A percentile compares a stretch with the other conserved stretches of the same genome.
These are phyloP conservation scores for Kluyveromyces aestuarii DNA, from an alignment of 805 yeast genomes.

Conservation along the genomic window DNA sequence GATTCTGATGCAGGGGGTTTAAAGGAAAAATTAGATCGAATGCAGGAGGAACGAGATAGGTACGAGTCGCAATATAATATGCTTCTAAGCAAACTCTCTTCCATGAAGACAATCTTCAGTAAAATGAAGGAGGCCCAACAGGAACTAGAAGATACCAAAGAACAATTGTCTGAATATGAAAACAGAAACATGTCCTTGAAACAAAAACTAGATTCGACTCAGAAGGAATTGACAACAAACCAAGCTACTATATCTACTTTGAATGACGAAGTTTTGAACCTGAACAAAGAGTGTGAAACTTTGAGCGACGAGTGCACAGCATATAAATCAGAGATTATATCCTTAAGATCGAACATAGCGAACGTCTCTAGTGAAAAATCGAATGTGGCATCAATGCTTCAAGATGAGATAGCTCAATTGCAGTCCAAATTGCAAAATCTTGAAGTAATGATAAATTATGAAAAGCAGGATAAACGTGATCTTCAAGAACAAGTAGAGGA, in stretches of 20 bases:
- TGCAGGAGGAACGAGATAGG: slow-evolving; percentile 45
- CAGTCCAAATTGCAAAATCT: slow-evolving; percentile 30
- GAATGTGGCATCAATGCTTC: slow-evolving; percentile 16
- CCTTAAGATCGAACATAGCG: slow-evolving; percentile 30
- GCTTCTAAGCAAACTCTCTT: slow-evolving; percentile 51
- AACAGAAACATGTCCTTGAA: slow-evolving; percentile 31
- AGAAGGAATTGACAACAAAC: slow-evolving; percentile 27
- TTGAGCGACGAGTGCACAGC: slow-evolving; percentile 48
- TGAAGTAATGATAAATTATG: slow-evolving; percentile 29
- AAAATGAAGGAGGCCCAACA: slow-evolving; percentile 66
- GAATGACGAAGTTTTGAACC: slow-evolving; percentile 34
- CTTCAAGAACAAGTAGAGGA: slow-evolving; percentile 33
- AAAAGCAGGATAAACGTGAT: slow-evolving; percentile 21
- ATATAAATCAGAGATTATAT: slow-evolving; percentile 33
- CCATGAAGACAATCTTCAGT: slow-evolving; percentile 63
- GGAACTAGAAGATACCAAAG: slow-evolving; percentile 49
- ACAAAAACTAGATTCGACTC: slow-evolving; percentile 26
- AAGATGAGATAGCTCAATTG: slow-evolving; percentile 13
- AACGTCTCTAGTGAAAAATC: slow-evolving; percentile 29
- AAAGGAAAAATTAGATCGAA: slow-evolving; percentile 25
- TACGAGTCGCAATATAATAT: slow-evolving; percentile 53
- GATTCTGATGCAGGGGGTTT: slow-evolving; percentile 11
- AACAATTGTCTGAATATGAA: slow-evolving; percentile 40
- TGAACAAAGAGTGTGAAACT: slow-evolving; percentile 43
- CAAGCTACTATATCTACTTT: slow-evolving; percentile 28